Base-by-base conservation (phyloP, 139 green algal genomes). In the Tetradesmus obliquus region DNA sequence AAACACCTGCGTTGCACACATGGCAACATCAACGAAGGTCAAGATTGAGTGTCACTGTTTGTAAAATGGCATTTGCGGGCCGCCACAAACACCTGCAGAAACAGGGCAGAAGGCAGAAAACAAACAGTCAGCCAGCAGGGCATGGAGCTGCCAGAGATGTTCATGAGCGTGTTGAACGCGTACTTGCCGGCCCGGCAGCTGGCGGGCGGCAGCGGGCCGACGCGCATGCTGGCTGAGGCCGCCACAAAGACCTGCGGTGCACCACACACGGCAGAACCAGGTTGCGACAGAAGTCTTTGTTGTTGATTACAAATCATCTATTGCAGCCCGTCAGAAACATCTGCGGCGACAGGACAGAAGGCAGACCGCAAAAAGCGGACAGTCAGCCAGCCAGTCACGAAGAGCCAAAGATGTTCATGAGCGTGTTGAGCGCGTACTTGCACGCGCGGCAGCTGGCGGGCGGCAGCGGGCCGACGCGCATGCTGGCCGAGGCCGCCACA, bases 381-480 rank as follows among this genome's bases (percentile, higher is more conserved):
- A 45, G 32, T 45, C 32, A 45, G 32, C 32, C 32, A 45, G 32
- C 32, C 32, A 45, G 32, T 45, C 32, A 45, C 32, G 32, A 0
- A 45, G 32, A 45, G 32, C 32, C 32, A 45, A 45, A 45, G 32
- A 45, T 45, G 32, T 45, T 45, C 57, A 66, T 66, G 57, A 71
- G 32, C 32, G 32, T 45, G 95, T 99, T 99, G 7, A 99, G 94
- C 6, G 94, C 94, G 93, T 99, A 99, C 94, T 99, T 87, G 88
- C 87, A 91, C 51, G 80, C 93, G 10, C 94, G 92, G 1, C 24
- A 71, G 86, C 94, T 91, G 55, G 71, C n/a, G 85, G 79, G 12
- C 79, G 62, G 85, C 53, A 80, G 74, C 72, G 72, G 22, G 79
- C 84, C 88, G 58, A 45, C 53, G 17, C 85, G 22, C 69, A 91